Base-by-base conservation (phyloP, 768 basidiomycete species). In the Tubosaeta brunneosetosa region DNA sequence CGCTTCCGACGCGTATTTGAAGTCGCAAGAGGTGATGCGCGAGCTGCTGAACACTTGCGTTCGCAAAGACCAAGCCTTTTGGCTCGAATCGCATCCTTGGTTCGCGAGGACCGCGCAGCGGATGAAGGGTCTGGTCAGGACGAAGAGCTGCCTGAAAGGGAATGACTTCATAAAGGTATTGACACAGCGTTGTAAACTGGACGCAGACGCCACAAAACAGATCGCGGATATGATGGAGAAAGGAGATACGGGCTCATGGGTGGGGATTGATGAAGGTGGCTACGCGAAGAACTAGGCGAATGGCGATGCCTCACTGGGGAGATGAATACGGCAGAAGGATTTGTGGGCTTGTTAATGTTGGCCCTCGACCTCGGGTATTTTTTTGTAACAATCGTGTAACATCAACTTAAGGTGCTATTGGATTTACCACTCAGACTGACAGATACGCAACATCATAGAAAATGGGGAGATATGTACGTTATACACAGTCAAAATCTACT, bases 161-260 rank as follows among this genome's bases (percentile, higher is more conserved):
- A 66, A 37, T 49, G 55, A 68, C 9, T n/a, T 64, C 2, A 5
- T 61, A 40, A 47, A 48, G 31, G 49, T 60, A 29, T 53, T 67
- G 48, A 59, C 48, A 22, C 16, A 46, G 17, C 66, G 64, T 14
- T 67, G 67, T 43, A 58, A 56, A 40, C 51, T 67, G 55, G 61
- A 66, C 25, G 45, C 47, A 13, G 66, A 62, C 4, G 61, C 64
- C 2, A 68, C 66, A 9, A 56, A 44, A 40, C 55, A 27, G 47
- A 54, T 67, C 11, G 66, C 48, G n/a, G 46, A 50, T 4, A 56
- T 69, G 48, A 64, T 67, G 53, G 57, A 47, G 32, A 53, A 50
- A 41, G 27, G 27, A 4, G 27, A 29, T 29, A 8, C 8, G 27
- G 27, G 8, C 27, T 8, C 8, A 8, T 8, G 33, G 33, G 33